Evolutionary conservation across 2,329 filamentous ascomycete genomes (phyloP), one percentile per base, ranked within the genome.

Genomic region (Ophiostoma fasciatum): DNA sequence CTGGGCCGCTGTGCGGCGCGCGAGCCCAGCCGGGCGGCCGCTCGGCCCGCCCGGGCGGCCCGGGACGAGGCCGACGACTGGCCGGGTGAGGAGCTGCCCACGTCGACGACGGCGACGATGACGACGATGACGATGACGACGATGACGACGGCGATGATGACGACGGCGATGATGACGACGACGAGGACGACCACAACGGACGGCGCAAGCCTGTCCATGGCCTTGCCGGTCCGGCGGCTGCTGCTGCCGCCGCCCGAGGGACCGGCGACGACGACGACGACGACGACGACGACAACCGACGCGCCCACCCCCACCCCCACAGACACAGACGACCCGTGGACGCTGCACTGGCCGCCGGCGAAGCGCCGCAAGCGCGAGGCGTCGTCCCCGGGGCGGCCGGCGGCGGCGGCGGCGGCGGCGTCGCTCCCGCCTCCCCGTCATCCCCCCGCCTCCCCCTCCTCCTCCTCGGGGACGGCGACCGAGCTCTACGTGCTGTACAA

Each of bases 141-240:
- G 87, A 94, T 54, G 83, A 88, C 1, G 96, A 96, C 55, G 87
- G 84, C 53, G 74, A 79, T 51, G 80, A 80, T 46, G 80, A 77
- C 42, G 82, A 78, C 41, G 79, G 79, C 44, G 77, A 77, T 51
- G 80, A 81, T 37, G 69, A 82, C 48, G 78, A 80, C 40, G 66
- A 71, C 39, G 83, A 92, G 54, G 83, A 93, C 54, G 84, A 94
- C 56, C 72, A 85, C 47, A n/a, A n/a, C n/a, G n/a, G n/a, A n/a
- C n/a, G 30, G 23, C 25, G 3, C n/a, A 13, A 13, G 23, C 29
- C 30, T 26, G 6, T 17, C 15, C 14, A 19, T 39, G 10, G 21
- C 29, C 1, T 20, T 39, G 15, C 37, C 37, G 17, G 31, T 39
- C 26, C 33, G 33, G 17, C 37, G 37, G 4, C n/a, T n/a, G n/a